Base-by-base conservation (phyloP, 2,329 filamentous ascomycete genomes). In the Colletotrichum somersetense region DNA sequence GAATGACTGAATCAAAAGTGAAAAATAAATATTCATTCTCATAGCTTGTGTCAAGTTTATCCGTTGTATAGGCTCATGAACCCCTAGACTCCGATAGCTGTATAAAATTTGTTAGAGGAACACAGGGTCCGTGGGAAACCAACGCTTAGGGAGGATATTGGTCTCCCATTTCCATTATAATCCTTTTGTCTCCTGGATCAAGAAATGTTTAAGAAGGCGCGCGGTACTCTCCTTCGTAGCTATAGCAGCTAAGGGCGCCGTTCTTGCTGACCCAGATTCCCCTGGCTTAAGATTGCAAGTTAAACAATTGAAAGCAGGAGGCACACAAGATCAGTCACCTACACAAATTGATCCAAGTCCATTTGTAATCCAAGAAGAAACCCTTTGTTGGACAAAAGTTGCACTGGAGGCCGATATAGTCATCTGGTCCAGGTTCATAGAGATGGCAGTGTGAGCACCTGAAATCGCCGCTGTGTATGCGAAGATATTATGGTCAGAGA, bases 191-290 rank as follows among this genome's bases (percentile, higher is more conserved):
- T 16, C 20, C 2, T 23, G 3, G 16, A 3, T 7, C 11, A 53
- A 30, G 50, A 11, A 46, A 14, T 5, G 2, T 48, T 35, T 10
- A 18, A 48, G 20, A 23, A 16, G 20, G 10, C 11, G 3, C 18
- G 8, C 20, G 18, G 40, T n/a, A 16, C 42, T 62, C 61, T 12
- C 61, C 61, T 14, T 52, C 23, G n/a, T 52, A 5, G 16, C n/a
- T 12, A 11, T 63, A 63, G 23, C 61, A 63, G 61, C 48, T 40
- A 11, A 63, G 61, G 10, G 61, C 35, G 10, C 61, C 61, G 11
- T 53, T 52, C 20, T 42, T 50, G 35, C 16, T 63, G 35, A 63
- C 61, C 61, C 61, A 63, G 3, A 63, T 63, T 20, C 61, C 48
- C 2, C 4, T 3, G 18, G 61, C 61, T 63, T 1, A 16, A 30